Evolutionary conservation across 2,329 filamentous ascomycete genomes (phyloP), one percentile per base, ranked within the genome.

Genomic region (Calonectria pseudoturangicola): DNA sequence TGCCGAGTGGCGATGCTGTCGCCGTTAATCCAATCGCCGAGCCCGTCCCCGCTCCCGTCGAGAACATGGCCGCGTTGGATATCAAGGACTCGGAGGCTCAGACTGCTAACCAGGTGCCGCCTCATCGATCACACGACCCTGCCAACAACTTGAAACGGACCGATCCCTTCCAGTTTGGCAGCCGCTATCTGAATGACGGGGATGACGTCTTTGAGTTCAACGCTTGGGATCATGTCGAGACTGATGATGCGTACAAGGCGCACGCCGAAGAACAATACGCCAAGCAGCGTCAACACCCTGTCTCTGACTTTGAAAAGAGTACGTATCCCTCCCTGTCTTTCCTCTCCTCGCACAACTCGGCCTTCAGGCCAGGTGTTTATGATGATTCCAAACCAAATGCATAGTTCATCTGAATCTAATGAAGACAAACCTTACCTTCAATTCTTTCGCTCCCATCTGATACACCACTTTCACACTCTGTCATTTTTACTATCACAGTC

Each of bases 151-250:
- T 93, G 85, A 98, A 98, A 87, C 91, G 95, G 79, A 94, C 87
- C 82, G 95, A 98, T 82, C 97, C 97, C 21, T 99, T 98, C 85
- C 93, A 97, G 85, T 99, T 99, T 84, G 97, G 97, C 73, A 97
- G 94, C 60, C 94, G 96, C 72, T 94, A 91, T 81, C 91, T 99
- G 65, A 92, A 94, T 80, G 89, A 96, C 83, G 91, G 92, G 81
- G 96, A 98, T 86, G 90, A 98, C 83, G 94, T 98, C 80, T 99
- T 96, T 86, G 94, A 97, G 84, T 98, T 97, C 91, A 99, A 99
- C 84, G 97, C 97, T 45, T 99, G 97, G 97, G 97, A 99, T 83
- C 96, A 99, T 83, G 97, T 98, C 82, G 93, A 96, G 85, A 95
- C 95, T 83, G 96, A 98, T 86, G 92, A 95, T 79, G 89, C 92